Base-by-base conservation (phyloP, 805 yeast genomes). In the Yamadazyma sp. region DNA sequence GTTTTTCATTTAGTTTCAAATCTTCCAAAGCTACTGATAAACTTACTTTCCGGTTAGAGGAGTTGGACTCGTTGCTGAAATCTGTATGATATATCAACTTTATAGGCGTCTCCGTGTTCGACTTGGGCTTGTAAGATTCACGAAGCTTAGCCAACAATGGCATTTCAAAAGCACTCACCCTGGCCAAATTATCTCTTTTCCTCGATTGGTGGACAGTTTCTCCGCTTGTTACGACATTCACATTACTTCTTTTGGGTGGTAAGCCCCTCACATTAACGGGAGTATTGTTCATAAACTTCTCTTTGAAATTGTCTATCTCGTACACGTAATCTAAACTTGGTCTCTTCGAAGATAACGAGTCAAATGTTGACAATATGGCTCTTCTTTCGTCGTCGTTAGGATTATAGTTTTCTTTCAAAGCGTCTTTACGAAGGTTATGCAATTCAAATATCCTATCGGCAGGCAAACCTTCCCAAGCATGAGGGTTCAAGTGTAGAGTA, bases 151-250 rank as follows among this genome's bases (percentile, higher is more conserved):
- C 80, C 46, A 93, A 71, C 39, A 79, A 74, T 5, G 99, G 99
- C 71, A 91, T 74, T 58, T 91, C 98, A 63, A 83, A 91, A 0
- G 97, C 96, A 8, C 95, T 87, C 29, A 87, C 71, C 51, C 97
- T 75, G 54, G 82, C 82, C 52, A 82, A 79, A 46, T 84, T 78
- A 49, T 95, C 80, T 49, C 77, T 80, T 47, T 78, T 82, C 54
- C 97, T 76, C 52, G 80, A 85, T 35, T 64, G 57, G 43, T 65
- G 70, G 2, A 67, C 64, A 10, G 60, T 58, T n/a, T 48, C 45
- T 13, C 73, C 73, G 30, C 53, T 52, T 21, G 60, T 51, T 30
- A 59, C 53, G 11, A 68, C 73, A 16, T 54, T 49, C 17, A 59
- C 54, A 39, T 65, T 67, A 45, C 66, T 56, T 41, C 49, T 51